phyloP scores from a whole-genome alignment of 306 rosid species.

The Sindora glabra region DNA sequence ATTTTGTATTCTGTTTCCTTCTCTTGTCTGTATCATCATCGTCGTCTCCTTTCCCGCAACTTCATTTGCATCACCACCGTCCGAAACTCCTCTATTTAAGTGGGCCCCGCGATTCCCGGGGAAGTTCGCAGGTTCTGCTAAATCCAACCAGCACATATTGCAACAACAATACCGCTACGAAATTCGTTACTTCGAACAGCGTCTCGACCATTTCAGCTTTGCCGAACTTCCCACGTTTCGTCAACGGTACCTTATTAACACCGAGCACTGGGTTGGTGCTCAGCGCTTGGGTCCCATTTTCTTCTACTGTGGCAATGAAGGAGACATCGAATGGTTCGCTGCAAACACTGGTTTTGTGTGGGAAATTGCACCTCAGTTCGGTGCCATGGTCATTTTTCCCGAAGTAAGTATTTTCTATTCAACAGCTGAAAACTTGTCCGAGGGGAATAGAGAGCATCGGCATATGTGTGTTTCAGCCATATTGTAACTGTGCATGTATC shows the following conservation, averaged over 20 bases:
- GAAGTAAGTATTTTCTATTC: slow-evolving; percentile 37
- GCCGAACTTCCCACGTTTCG: slow-evolving; percentile 37
- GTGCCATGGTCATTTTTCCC: slow-evolving; percentile 79
- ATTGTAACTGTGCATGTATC: too few species aligned
- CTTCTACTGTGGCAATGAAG: slow-evolving; percentile 90
- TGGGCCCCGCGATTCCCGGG: slow-evolving; percentile 36
- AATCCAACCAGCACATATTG: background rate
- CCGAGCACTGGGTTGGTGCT: slow-evolving; percentile 58
- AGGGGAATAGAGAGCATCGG: too few species aligned
- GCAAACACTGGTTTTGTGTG: slow-evolving; percentile 71
- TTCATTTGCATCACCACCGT: slow-evolving; percentile 17
- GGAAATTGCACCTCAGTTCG: slow-evolving; percentile 76
- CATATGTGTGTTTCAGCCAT: too few species aligned
- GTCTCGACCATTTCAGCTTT: slow-evolving; percentile 83
- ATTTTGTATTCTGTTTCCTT: too few species aligned
- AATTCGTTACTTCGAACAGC: slow-evolving; percentile 54
- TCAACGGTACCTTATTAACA: slow-evolving; percentile 77
- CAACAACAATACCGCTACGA: slow-evolving; percentile 33
- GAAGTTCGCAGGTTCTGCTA: slow-evolving; percentile 22
- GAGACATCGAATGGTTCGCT: slow-evolving; percentile 86
- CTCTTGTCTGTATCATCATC: slow-evolving; percentile 16
- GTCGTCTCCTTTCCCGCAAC: background rate
- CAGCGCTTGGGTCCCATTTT: slow-evolving; percentile 58
- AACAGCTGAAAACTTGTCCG: too few species aligned
- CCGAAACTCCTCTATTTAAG: slow-evolving; percentile 1